Evolutionary conservation across 2,329 filamentous ascomycete species (phyloP), one percentile per base, ranked within the genome.

Genomic region (Arachnomyces sp.): DNA sequence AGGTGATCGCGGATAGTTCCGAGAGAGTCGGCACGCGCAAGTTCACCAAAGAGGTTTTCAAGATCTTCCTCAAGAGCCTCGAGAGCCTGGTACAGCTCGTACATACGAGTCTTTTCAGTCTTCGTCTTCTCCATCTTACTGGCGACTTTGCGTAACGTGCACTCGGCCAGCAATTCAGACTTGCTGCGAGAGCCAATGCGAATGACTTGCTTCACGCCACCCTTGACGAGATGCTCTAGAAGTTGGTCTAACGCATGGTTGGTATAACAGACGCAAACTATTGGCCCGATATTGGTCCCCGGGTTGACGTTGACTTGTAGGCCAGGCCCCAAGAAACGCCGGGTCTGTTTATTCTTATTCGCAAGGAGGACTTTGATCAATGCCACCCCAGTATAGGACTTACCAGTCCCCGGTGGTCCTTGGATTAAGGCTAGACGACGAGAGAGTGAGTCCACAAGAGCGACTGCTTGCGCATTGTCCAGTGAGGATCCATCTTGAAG

Each of bases 341-440:
- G 20, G 20, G n/a, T n/a, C 20, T 5, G 20, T 9, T 25, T 9
- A 9, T 25, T 32, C 25, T 57, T 62, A 40, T 60, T 57, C 2
- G 45, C 43, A 13, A 63, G 41, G 6, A 64, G 45, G 7, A 54
- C 65, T 43, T 73, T 72, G 43, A 82, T 71, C n/a, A 84, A 54
- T 32, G 72, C 66, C 2, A 77, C 67, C 2, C 79, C 80, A 0
- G 72, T 67, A 46, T 72, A 83, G 3, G 68, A 74, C 52, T 85
- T 85, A 0, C 82, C 81, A 0, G 81, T 85, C 0, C 82, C 81
- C 0, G 81, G 81, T 0, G 81, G 81, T 0, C 82, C 82, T 60
- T 85, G 80, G 8, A 84, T 80, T 3, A 84, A 62, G 1, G 76
- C 72, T 7, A 82, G 56, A 28, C 68, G 67, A 1, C 69, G 65